Percentiles rank a stretch among this genome's conserved stretches.
Evolutionary conservation across 2,329 filamentous ascomycete genomes (phyloP).

Genomic region (Didymosphaeria variabile): DNA sequence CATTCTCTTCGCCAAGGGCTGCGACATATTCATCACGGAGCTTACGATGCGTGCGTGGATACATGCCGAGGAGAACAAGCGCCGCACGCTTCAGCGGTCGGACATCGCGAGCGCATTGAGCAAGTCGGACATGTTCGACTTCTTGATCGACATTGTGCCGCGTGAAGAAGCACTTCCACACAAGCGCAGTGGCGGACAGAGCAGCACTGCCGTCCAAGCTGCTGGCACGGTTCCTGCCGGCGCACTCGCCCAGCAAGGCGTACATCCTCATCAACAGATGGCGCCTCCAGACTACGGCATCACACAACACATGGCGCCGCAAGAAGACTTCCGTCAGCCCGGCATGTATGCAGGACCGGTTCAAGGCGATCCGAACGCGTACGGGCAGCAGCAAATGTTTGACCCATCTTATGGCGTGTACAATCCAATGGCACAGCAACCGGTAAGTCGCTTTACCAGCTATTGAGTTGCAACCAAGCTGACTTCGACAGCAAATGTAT

Average conservation of each 20-base stretch:
- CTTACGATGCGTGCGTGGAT: conserved; percentile 99
- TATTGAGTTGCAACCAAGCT: conserved; percentile 11
- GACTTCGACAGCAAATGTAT: conserved; percentile 44
- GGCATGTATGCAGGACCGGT: conserved; percentile 85
- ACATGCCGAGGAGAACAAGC: conserved; percentile 98
- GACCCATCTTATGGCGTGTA: conserved; percentile 81
- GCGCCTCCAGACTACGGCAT: conserved; percentile 66
- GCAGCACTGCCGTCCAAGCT: conserved; percentile 49
- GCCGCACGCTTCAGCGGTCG: conserved; percentile 90
- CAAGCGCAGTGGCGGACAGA: conserved; percentile 66
- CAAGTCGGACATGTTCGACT: conserved; percentile 99
- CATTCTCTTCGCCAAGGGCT: conserved; percentile 97
- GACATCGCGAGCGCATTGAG: conserved; percentile 95
- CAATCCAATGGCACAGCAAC: conserved; percentile 78
- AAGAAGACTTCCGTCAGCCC: conserved; percentile 77
- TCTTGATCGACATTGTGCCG: conserved; percentile 97
- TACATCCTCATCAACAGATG: conserved; percentile 62
- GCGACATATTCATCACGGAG: conserved; percentile 99
- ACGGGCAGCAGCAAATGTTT: conserved; percentile 85
- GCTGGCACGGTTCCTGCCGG: conserved; percentile 48
- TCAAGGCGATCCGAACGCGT: conserved; percentile 75
- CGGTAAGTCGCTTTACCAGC: conserved; percentile 64
- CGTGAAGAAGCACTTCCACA: conserved; percentile 90
- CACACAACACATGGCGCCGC: conserved; percentile 66
- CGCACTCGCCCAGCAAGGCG: conserved; percentile 51